These are phyloP conservation scores for Starmerella geochares DNA, from an alignment of 805 yeast species.

Conservation along the genomic window DNA sequence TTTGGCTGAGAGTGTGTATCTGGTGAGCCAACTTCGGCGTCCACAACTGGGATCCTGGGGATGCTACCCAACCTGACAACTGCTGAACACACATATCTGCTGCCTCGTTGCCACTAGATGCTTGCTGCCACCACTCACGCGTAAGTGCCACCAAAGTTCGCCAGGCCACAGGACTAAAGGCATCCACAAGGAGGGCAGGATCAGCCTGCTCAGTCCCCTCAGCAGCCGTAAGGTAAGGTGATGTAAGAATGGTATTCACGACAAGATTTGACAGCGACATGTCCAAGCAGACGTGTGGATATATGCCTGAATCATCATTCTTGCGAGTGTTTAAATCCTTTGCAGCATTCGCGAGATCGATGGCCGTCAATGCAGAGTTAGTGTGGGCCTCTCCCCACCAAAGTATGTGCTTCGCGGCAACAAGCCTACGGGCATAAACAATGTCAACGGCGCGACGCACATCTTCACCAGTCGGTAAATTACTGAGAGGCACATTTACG, in stretches of 20 bases:
- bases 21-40: slow-evolving; percentile 76
- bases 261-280: slow-evolving; percentile 67
- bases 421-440: slow-evolving; percentile 69
- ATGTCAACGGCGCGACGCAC: slow-evolving; percentile 73
- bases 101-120: slow-evolving; percentile 49
- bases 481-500: slow-evolving; percentile 78
- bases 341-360: slow-evolving; percentile 2
- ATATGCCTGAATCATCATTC: slow-evolving; percentile 61
- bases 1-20: slow-evolving; percentile 74
- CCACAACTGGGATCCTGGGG: slow-evolving; percentile 59
- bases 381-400: slow-evolving; percentile 85
- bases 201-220: slow-evolving; percentile 28
- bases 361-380: slow-evolving; percentile 36
- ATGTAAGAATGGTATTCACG: slow-evolving; percentile 76
- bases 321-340: neutral
- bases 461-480: slow-evolving; percentile 59
- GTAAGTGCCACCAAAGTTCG: slow-evolving; percentile 61
- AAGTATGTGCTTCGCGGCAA: slow-evolving; percentile 54
- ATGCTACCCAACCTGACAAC: slow-evolving; percentile 78
- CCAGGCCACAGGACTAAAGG: slow-evolving; percentile 69
- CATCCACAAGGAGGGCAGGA: slow-evolving; percentile 44
- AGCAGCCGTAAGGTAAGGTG: slow-evolving; percentile 43
- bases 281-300: slow-evolving; percentile 68
- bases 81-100: slow-evolving; percentile 78
- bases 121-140: slow-evolving; percentile 72